phyloP scores from a whole-genome alignment of 192 early-diverging fungal species.

The Coemansia sp. region DNA sequence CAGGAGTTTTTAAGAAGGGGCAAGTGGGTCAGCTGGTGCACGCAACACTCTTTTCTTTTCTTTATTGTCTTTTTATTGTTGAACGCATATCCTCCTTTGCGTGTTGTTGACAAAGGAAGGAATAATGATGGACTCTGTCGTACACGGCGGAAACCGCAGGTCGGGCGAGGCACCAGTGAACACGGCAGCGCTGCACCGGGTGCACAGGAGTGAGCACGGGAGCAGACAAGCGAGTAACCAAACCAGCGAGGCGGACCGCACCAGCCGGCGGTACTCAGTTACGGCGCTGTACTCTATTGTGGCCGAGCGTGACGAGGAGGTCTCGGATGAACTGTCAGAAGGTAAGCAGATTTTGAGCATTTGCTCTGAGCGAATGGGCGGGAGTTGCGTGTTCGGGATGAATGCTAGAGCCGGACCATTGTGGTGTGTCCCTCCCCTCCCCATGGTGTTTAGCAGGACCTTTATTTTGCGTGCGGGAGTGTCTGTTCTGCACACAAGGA shows the following conservation, averaged over 20 bases:
- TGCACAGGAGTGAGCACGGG: slow-evolving; percentile 24
- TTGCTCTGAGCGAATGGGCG: not conserved
- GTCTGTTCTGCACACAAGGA: not conserved
- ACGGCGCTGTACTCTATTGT: slow-evolving; percentile 76
- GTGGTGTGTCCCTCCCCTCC: not conserved
- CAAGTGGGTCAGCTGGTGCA: too few relatives aligned
- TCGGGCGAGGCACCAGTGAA: slow-evolving; percentile 25
- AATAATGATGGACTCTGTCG: slow-evolving; percentile 45
- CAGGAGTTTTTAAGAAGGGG: too few relatives aligned
- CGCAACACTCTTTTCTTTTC: too few relatives aligned
- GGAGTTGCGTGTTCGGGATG: not conserved
- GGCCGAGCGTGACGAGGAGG: slow-evolving; percentile 89
- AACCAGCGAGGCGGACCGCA: slow-evolving; percentile 53
- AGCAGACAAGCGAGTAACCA: slow-evolving; percentile 25
- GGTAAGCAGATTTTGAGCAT: slow-evolving; percentile 50
- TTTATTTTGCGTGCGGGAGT: not conserved
- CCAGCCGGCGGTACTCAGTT: slow-evolving; percentile 70
- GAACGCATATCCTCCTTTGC: not conserved
- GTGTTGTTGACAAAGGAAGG: not conserved
- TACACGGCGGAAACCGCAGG: slow-evolving; percentile 27
- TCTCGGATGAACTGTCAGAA: slow-evolving; percentile 88
- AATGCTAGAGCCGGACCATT: not conserved
- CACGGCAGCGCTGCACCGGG: slow-evolving; percentile 20
- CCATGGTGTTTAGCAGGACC: not conserved
- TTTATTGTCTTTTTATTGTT: not conserved